Conservation (phyloP, 139 green algal genomes). For the Asterochloris erici region DNA sequence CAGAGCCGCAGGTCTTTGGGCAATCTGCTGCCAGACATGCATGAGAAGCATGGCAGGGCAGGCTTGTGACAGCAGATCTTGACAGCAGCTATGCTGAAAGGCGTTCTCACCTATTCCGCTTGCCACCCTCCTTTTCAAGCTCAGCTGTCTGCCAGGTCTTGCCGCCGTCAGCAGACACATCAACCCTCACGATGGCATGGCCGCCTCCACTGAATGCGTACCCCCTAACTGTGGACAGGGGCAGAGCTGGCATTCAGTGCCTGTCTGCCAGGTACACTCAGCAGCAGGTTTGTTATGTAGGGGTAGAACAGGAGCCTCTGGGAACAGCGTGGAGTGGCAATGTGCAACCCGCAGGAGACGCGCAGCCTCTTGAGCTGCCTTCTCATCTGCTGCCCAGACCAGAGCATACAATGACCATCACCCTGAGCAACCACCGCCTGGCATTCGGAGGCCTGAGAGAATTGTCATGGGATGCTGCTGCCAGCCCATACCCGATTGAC, state of each 20-base stretch:
- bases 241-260: background rate
- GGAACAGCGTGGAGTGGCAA: background rate
- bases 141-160: slow-evolving; percentile 59
- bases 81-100: background rate
- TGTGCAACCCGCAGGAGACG: too few relatives aligned
- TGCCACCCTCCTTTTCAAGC: slow-evolving; percentile 25
- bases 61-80: background rate
- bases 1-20: background rate
- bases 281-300: background rate
- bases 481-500: too few relatives aligned
- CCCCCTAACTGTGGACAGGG: slow-evolving; percentile 41
- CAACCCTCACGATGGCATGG: slow-evolving; percentile 72
- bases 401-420: too few relatives aligned
- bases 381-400: too few relatives aligned
- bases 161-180: slow-evolving; percentile 78
- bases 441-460: too few relatives aligned
- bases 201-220: slow-evolving; percentile 81
- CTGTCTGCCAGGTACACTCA: background rate
- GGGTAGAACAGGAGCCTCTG: background rate
- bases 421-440: too few relatives aligned
- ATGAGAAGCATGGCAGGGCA: background rate
- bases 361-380: too few relatives aligned
- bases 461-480: too few relatives aligned
- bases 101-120: background rate
- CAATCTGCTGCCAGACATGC: background rate